Percentiles rank a stretch among this genome's conserved stretches.
phyloP scores from a whole-genome alignment of 164 flowering plant species.

The Cinnamomum chago region DNA sequence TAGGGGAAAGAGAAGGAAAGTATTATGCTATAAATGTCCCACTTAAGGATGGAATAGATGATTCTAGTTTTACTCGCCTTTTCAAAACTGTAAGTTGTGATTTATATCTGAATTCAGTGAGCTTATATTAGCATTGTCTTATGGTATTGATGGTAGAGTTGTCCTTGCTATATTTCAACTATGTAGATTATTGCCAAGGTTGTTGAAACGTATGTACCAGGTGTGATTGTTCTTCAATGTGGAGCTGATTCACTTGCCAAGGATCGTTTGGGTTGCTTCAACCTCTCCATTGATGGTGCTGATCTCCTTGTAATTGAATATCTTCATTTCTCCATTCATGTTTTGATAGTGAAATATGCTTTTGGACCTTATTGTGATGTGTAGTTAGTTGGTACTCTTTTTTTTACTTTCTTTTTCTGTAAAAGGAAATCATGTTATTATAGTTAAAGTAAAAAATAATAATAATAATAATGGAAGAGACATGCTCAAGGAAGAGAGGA shows the following conservation, averaged over 20 bases:
- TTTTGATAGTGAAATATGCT: not conserved
- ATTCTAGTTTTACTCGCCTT: constrained; percentile 78
- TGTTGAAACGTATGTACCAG: constrained; percentile 85
- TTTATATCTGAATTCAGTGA: not conserved
- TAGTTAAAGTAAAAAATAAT: too few species aligned
- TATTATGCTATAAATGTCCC: constrained; percentile 95
- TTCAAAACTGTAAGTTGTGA: constrained; percentile 73
- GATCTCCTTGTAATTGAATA: constrained; percentile 38
- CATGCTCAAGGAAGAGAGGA: too few species aligned
- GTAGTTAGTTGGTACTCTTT: too few species aligned
- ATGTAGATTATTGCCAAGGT: constrained; percentile 87
- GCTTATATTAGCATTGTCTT: not conserved
- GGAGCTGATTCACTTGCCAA: constrained; percentile 99
- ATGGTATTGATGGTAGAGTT: constrained; percentile 8
- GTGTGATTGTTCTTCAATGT: constrained; percentile 94
- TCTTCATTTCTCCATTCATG: constrained; percentile 7
- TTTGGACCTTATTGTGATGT: not conserved
- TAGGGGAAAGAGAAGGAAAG: constrained; percentile 95
- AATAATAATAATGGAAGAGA: too few species aligned
- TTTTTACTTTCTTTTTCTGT: too few species aligned
- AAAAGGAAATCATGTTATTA: too few species aligned
- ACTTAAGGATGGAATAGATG: constrained; percentile 96
- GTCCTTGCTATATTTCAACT: constrained; percentile 10
- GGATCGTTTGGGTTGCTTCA: constrained; percentile 97
- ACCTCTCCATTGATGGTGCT: constrained; percentile 98